These are phyloP conservation scores for Letharia columbiana DNA, from an alignment of 495 filamentous ascomycete genomes.

Conservation along the genomic window DNA sequence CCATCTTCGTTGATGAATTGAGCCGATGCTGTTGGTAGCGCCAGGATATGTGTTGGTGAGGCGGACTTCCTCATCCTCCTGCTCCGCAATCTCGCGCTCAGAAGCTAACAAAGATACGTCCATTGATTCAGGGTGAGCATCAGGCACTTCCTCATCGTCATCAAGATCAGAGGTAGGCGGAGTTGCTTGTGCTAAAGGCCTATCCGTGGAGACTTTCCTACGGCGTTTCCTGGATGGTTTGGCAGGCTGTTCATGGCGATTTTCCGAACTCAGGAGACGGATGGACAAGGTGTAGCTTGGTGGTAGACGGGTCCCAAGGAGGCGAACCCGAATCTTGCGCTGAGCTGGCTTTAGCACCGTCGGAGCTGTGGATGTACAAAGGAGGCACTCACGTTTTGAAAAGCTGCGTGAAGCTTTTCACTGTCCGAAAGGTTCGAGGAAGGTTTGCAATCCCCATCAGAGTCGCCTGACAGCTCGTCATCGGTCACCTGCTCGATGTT, in stretches of 20 bases:
- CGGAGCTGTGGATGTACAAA: not conserved
- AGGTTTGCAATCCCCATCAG: constrained; percentile 13
- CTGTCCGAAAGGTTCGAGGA: constrained; percentile 36
- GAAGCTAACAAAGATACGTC: constrained; percentile 20
- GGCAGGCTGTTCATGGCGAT: constrained; percentile 31
- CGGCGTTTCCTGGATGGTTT: constrained; percentile 30
- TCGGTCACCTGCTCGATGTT: constrained; percentile 34
- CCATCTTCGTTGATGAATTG: constrained; percentile 57
- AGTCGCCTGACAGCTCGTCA: constrained; percentile 33
- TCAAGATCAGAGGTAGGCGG: constrained; percentile 12
- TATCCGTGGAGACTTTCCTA: constrained; percentile 21
- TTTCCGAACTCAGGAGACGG: constrained; percentile 44
- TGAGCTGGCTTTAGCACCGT: constrained; percentile 12
- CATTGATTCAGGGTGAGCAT: constrained; percentile 1
- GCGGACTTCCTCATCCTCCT: constrained; percentile 45
- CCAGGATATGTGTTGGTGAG: constrained; percentile 56
- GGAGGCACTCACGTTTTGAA: constrained; percentile 37
- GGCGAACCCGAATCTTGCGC: constrained; percentile 52
- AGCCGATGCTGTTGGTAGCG: constrained; percentile 52
- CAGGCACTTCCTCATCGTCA: not conserved
- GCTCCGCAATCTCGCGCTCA: constrained; percentile 34
- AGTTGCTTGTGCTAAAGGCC: not conserved
- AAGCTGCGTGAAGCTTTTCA: constrained; percentile 45
- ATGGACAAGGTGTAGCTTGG: constrained; percentile 48
- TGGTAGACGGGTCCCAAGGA: constrained; percentile 53